phyloP scores from a whole-genome alignment of 2,329 filamentous ascomycete species.

The Dactylonectria macrodidyma region DNA sequence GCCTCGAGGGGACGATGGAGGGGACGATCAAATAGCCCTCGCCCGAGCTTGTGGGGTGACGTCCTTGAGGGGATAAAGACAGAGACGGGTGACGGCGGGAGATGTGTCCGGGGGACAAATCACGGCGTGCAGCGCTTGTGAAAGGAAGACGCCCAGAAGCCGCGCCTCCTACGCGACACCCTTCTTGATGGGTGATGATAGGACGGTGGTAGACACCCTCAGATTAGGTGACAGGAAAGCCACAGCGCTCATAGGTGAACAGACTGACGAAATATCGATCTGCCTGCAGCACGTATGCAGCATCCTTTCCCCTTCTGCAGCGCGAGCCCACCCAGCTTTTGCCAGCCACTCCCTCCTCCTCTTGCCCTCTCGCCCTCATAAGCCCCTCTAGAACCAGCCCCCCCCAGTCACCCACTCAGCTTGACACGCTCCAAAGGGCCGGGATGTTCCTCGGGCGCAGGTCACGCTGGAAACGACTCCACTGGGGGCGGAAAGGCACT shows the following conservation, averaged over 20 bases:
- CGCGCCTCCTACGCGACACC: no score
- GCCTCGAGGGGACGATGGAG: conserved; percentile 3
- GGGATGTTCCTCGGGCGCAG: neutral
- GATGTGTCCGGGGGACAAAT: neutral
- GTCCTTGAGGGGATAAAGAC: neutral
- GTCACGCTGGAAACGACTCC: conserved; percentile 20
- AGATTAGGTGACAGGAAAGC: no score
- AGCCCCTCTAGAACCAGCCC: neutral
- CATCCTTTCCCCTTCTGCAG: neutral
- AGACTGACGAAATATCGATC: conserved; percentile 23
- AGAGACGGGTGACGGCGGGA: conserved; percentile 13
- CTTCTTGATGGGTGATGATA: no score
- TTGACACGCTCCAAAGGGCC: conserved; percentile 4
- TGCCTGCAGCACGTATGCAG: conserved; percentile 29
- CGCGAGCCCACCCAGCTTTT: no score
- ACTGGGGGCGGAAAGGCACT: conserved; percentile 5
- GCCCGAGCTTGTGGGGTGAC: conserved; percentile 7
- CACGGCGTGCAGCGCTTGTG: conserved; percentile 10
- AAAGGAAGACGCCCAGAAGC: conserved; percentile 15
- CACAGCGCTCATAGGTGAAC: conserved; percentile 3
- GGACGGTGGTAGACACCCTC: no score
- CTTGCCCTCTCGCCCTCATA: no score
- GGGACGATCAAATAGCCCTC: conserved; percentile 16
- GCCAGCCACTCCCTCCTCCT: no score
- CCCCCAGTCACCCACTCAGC: conserved; percentile 15